phyloP scores from a whole-genome alignment of 768 basidiomycete species.

The Lactifluus rugatus region DNA sequence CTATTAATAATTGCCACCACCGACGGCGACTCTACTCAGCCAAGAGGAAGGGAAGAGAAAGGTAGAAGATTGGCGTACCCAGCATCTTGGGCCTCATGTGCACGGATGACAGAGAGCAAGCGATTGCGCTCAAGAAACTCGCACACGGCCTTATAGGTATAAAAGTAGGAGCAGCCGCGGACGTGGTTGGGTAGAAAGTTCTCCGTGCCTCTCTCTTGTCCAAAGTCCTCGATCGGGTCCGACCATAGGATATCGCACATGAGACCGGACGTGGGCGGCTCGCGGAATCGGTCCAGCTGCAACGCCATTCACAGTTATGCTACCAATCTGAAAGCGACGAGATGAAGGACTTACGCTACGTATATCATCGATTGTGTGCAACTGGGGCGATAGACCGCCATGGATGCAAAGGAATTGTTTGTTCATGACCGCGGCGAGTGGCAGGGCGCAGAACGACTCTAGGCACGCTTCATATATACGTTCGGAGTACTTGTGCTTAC shows the following conservation, averaged over 20 bases:
- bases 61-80: slow-evolving; percentile 35
- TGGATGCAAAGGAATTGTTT: slow-evolving; percentile 99
- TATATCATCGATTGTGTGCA: slow-evolving; percentile 92
- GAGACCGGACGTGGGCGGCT: slow-evolving; percentile 92
- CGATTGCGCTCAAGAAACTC: slow-evolving; percentile 97
- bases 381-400: slow-evolving; percentile 90
- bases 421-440: slow-evolving; percentile 97
- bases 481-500: slow-evolving; percentile 99
- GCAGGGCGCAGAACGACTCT: slow-evolving; percentile 92
- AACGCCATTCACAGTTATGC: background rate
- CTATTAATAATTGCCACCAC: slow-evolving; percentile 29
- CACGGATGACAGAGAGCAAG: slow-evolving; percentile 90
- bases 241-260: slow-evolving; percentile 99
- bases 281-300: slow-evolving; percentile 94
- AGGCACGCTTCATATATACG: slow-evolving; percentile 95
- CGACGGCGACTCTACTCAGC: background rate
- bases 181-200: slow-evolving; percentile 95
- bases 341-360: slow-evolving; percentile 48
- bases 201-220: slow-evolving; percentile 81
- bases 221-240: slow-evolving; percentile 96
- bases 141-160: slow-evolving; percentile 92
- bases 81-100: slow-evolving; percentile 97
- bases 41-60: slow-evolving; percentile 20
- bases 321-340: background rate
- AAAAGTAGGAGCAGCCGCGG: slow-evolving; percentile 94